Conservation (phyloP, 2,329 filamentous ascomycete genomes). For the Penicillium olsonii region DNA sequence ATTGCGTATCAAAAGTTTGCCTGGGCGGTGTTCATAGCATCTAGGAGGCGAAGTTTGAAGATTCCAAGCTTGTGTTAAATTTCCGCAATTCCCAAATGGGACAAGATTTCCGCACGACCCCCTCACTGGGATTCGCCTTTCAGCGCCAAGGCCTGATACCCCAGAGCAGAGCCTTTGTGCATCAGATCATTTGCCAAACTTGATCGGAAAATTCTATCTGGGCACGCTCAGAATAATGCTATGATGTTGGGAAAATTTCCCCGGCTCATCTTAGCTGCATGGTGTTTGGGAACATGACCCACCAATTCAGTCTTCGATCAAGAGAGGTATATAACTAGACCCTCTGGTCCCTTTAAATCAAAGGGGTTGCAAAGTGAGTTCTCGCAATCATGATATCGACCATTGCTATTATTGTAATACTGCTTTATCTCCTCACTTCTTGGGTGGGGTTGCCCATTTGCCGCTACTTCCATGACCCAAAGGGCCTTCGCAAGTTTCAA, state of each 20-base stretch:
- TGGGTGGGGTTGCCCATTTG: constrained; percentile 41
- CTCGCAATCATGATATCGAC: background rate
- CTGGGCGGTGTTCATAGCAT: too few relatives aligned
- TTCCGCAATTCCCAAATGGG: constrained; percentile 1
- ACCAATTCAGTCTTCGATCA: too few relatives aligned
- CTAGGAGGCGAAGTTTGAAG: too few relatives aligned
- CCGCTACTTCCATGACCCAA: constrained; percentile 49
- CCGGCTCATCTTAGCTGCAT: too few relatives aligned
- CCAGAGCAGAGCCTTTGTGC: too few relatives aligned
- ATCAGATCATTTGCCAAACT: too few relatives aligned
- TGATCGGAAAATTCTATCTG: too few relatives aligned
- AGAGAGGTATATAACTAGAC: background rate
- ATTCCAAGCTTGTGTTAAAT: background rate
- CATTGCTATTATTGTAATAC: background rate
- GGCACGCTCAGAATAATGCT: too few relatives aligned
- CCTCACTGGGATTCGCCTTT: background rate
- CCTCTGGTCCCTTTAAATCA: background rate
- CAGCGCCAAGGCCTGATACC: background rate
- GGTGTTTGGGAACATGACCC: too few relatives aligned
- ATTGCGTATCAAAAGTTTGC: too few relatives aligned
- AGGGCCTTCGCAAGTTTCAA: constrained; percentile 49
- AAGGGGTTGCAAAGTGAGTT: background rate
- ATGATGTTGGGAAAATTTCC: background rate
- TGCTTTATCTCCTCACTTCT: background rate
- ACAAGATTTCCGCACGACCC: constrained; percentile 4